Evolutionary conservation across 2,329 filamentous ascomycete species (phyloP), one percentile per base, ranked within the genome.

Genomic region (Aspergillus pseudoterreus): DNA sequence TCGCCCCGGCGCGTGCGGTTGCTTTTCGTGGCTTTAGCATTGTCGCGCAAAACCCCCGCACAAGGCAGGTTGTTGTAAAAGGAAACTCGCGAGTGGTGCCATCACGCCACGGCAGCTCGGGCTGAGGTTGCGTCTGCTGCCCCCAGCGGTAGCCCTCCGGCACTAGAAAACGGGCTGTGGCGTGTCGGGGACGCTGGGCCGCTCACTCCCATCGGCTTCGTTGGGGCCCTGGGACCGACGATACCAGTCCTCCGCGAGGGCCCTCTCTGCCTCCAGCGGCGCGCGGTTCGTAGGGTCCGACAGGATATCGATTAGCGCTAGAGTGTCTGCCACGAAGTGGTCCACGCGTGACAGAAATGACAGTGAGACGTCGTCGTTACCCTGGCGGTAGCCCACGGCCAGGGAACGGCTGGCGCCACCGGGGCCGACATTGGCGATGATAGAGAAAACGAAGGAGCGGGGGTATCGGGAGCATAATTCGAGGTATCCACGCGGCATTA

Each of bases 321-420:
- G 55, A 11, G 32, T 57, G 43, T 57, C 50, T 33, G 50, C 35
- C 45, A 53, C 47, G 14, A 57, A 21, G 45, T 43, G 19, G n/a
- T 24, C 6, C 22, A 24, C 22, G 5, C 2, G 22, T 24, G 2
- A 8, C 5, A 6, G 8, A 6, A 8, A 24, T 3, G 5, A 6
- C 22, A 6, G 22, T 24, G 22, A 24, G 43, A 39, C 47, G 24
- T 49, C 14, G 36, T 57, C 47, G 36, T 45, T 24, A 22, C 43
- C 36, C 38, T 57, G 55, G 54, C 47, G 51, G 51, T 56, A 56
- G 51, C 49, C 54, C 49, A 56, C 49, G 43, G 46, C 49, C 39
- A 56, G 51, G 49, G 46, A 30, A 49, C 54, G 52, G 47, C 43
- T 54, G 32, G 48, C 22, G 42, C 51, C 33, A 44, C 49, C 47